Evolutionary conservation across 805 yeast genomes (phyloP).

Genomic region (Candida boidinii): DNA sequence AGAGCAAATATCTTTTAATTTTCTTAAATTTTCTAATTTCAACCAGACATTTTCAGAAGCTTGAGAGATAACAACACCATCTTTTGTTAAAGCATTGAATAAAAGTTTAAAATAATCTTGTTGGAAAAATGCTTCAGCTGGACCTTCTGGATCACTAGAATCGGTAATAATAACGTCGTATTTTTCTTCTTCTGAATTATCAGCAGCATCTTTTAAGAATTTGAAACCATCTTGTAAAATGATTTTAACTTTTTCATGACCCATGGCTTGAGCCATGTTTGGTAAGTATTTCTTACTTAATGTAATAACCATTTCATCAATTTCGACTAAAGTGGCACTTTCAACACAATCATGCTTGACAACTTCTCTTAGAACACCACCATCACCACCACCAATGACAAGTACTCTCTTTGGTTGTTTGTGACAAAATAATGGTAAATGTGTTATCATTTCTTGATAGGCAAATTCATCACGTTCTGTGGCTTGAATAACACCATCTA

Average conservation of each 20-base stretch:
- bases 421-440: conserved; percentile 74
- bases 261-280: conserved; percentile 58
- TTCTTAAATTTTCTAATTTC: conserved; percentile 42
- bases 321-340: conserved; percentile 73
- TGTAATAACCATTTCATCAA: conserved; percentile 74
- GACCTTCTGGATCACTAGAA: conserved; percentile 90
- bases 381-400: conserved; percentile 95
- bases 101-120: conserved; percentile 65
- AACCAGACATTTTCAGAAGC: conserved; percentile 81
- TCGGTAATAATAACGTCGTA: conserved; percentile 87
- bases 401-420: conserved; percentile 65
- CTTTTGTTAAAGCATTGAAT: conserved; percentile 47
- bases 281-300: conserved; percentile 69
- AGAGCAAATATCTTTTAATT: conserved; percentile 38
- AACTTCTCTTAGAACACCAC: conserved; percentile 87
- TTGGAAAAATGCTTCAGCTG: conserved; percentile 86
- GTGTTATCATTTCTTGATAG: conserved; percentile 87
- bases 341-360: conserved; percentile 57
- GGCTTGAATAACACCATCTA: conserved; percentile 87
- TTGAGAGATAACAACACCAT: conserved; percentile 64
- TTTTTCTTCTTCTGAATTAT: conserved; percentile 29
- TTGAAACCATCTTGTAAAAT: conserved; percentile 79
- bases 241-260: conserved; percentile 58
- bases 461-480: conserved; percentile 92
- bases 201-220: conserved; percentile 41